A percentile compares a stretch with the other conserved stretches of the same genome.
Evolutionary conservation across 306 rosid genomes (phyloP).

Genomic region (Trichosanthes truncata): DNA sequence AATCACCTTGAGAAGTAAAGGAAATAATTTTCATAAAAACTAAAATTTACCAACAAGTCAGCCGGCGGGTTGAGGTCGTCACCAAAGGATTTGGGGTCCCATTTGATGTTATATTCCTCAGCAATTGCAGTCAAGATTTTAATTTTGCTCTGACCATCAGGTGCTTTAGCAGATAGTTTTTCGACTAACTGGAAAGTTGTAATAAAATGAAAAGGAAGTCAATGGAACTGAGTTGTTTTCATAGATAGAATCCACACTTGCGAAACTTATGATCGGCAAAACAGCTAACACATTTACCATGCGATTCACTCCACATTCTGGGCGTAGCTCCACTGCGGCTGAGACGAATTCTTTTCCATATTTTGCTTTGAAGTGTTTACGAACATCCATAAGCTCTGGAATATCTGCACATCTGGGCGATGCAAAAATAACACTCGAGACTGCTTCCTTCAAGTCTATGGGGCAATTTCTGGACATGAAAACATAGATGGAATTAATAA

Average conservation of each 20-base stretch:
- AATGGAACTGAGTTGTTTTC: conserved; percentile 5
- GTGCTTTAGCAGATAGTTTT: conserved; percentile 88
- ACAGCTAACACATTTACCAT: conserved; percentile 40
- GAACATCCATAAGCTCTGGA: conserved; percentile 74
- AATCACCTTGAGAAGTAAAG: conserved; percentile 12
- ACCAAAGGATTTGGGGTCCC: conserved; percentile 69
- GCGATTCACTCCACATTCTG: conserved; percentile 91
- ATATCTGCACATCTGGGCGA: conserved; percentile 82
- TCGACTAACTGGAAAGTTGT: conserved; percentile 61
- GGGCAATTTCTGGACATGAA: conserved; percentile 64
- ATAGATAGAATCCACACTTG: conserved; percentile 6
- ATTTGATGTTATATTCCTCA: conserved; percentile 79
- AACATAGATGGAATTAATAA: not conserved
- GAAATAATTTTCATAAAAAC: not conserved
- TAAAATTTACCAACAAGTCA: conserved; percentile 54
- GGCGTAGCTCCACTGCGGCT: conserved; percentile 79
- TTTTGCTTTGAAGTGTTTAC: conserved; percentile 64
- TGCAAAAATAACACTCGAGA: conserved; percentile 81
- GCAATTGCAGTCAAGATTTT: conserved; percentile 75
- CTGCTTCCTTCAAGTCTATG: conserved; percentile 87
- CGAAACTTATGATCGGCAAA: conserved; percentile 12
- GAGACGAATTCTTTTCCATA: conserved; percentile 80
- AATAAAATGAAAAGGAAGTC: conserved; percentile 16
- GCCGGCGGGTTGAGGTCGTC: conserved; percentile 50
- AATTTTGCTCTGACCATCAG: conserved; percentile 75